Evolutionary conservation across 164 flowering plant species (phyloP), one percentile per base, ranked within the genome.

Genomic region (Warburgia ugandensis): DNA sequence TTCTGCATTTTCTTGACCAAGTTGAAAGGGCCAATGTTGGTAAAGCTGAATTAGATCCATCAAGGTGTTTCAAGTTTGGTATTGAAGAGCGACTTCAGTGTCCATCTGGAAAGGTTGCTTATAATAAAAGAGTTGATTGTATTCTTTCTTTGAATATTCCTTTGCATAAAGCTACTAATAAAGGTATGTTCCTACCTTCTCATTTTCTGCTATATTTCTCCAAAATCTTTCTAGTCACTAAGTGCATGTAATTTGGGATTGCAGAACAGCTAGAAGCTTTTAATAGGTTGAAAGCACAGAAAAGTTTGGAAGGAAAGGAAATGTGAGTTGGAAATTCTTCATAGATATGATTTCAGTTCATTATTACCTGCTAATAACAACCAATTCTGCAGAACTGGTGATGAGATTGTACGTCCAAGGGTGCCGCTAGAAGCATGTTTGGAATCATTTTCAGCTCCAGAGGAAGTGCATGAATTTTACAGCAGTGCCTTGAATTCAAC

Each of bases 1-100:
- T 87, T 62, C 86, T 85, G 12, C 98, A 91, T 73, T 73, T 91
- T 47, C 74, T 91, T 60, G 99, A 94, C 63, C 94, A 86, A 79
- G 94, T 89, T 67, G 97, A 86, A 62, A 77, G 81, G 54, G 67
- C 67, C 37, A 83, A 83, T 70, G 39, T 73, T 59, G 78, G 76
- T 28, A 79, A 68, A 27, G 67, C 83, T 56, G 80, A 67, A 29
- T 50, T 64, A 62, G 97, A 89, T 62, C 95, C 99, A 19, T 75
- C 97, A 36, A 86, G 75, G 67, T 66, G 84, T 71, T 94, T 94
- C 73, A 86, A 86, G 70, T 94, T 94, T 77, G 92, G 94, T 25
- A 72, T 94, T 69, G 99, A 89, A 77, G 99, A 94, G 37, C 73
- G 87, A 21, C 63, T 94, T 42, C 63, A 56, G 39, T 94, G 99